Evolutionary conservation across 306 rosid genomes (phyloP).

Genomic region (Fragaria nilgerrensis): DNA sequence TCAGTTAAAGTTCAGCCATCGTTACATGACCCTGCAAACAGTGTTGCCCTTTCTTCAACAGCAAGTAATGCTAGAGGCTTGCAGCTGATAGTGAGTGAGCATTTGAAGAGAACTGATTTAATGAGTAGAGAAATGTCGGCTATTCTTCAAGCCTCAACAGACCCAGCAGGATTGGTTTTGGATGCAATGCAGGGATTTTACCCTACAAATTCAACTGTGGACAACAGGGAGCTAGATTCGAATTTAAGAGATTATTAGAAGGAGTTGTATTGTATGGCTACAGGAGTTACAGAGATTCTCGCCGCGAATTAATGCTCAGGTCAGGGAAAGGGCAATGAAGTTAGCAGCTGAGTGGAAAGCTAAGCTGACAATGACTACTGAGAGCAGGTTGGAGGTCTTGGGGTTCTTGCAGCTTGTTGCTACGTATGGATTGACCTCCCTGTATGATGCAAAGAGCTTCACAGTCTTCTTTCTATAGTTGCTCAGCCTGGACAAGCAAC

Average conservation of each 20-base stretch:
- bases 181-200: conserved; percentile 41
- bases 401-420: conserved; percentile 47
- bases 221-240: conserved; percentile 11
- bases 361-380: conserved; percentile 24
- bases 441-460: conserved; percentile 36
- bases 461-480: conserved; percentile 31
- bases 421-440: conserved; percentile 30
- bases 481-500: conserved; percentile 34
- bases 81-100: conserved; percentile 3
- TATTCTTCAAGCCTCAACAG: not conserved
- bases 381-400: conserved; percentile 31
- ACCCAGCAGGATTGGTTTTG: conserved; percentile 43
- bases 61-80: conserved; percentile 13
- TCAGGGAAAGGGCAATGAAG: conserved; percentile 37
- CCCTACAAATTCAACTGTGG: conserved; percentile 16
- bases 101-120: conserved; percentile 20
- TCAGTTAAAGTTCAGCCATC: not conserved
- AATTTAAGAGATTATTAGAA: conserved; percentile 24
- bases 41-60: not conserved
- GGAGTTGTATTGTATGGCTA: conserved; percentile 42
- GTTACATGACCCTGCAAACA: not conserved
- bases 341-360: conserved; percentile 45
- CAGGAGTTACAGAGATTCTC: conserved; percentile 37
- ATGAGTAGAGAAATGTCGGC: not conserved
- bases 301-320: conserved; percentile 24